Conservation (phyloP, 495 filamentous ascomycete species). For the Pseudomonodictys pantanalensis region DNA sequence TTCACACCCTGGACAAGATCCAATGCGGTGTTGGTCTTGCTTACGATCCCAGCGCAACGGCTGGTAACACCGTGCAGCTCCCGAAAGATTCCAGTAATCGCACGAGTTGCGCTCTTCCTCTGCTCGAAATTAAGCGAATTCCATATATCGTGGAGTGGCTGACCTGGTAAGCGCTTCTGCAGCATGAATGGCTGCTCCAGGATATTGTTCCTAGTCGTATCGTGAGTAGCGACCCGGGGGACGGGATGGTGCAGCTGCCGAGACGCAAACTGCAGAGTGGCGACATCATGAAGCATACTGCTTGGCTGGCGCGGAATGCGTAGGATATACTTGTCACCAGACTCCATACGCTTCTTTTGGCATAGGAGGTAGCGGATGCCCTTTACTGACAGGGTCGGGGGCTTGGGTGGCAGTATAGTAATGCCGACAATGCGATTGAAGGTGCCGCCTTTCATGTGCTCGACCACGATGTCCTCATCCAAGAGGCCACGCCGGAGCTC, state of each 20-base stretch:
- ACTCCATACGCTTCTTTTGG: background rate
- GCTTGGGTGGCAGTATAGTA: background rate
- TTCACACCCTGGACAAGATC: background rate
- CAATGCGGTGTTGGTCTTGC: background rate
- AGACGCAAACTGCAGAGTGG: background rate
- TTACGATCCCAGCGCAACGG: background rate
- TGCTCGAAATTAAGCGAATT: background rate
- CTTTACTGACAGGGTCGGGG: background rate
- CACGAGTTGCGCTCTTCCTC: background rate
- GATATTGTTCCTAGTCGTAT: background rate
- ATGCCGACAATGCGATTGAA: background rate
- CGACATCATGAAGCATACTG: background rate
- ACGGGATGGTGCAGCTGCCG: background rate
- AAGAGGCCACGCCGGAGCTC: background rate
- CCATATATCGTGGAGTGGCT: background rate
- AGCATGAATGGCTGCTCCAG: background rate
- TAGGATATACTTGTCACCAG: background rate
- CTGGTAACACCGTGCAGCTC: background rate
- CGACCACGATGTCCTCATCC: background rate
- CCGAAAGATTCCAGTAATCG: background rate
- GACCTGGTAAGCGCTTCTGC: background rate
- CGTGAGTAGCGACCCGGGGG: background rate
- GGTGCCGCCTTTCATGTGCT: background rate
- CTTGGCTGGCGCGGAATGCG: background rate
- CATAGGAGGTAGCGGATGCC: background rate